Evolutionary conservation across 345 rosid genomes (phyloP).

Genomic region (Hibiscus mutabilis): DNA sequence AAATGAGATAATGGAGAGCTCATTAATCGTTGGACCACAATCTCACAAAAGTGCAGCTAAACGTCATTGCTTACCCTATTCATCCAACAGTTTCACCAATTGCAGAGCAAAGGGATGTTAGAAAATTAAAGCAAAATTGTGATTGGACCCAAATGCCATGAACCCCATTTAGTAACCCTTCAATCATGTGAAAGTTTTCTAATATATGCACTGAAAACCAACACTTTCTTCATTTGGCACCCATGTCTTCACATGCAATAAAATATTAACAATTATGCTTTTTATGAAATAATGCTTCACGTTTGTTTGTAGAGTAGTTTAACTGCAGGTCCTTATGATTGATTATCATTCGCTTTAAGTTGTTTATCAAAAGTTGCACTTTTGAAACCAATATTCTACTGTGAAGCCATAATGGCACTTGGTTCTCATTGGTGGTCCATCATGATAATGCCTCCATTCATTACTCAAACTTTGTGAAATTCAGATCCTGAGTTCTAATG

Average conservation of each 20-base stretch:
- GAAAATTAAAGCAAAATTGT: background rate
- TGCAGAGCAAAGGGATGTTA: background rate
- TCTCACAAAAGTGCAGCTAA: background rate
- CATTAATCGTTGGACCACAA: background rate
- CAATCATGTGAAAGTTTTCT: background rate
- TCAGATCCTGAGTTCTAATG: too few species aligned
- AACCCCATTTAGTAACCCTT: background rate
- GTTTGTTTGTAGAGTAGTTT: conserved; percentile 6
- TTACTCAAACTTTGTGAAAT: too few species aligned
- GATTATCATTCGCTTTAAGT: background rate
- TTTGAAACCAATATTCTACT: background rate
- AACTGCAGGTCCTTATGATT: background rate
- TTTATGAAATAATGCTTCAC: conserved; percentile 3
- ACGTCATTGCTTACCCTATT: conserved; percentile 10
- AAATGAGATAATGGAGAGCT: background rate
- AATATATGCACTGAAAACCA: background rate
- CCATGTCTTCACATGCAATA: background rate
- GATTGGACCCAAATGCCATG: background rate
- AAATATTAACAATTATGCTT: background rate
- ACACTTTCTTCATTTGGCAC: background rate
- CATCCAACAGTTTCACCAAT: background rate
- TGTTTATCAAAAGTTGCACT: background rate
- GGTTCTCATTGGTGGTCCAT: background rate
- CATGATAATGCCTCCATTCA: background rate
- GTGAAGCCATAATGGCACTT: background rate